Evolutionary conservation across 2,329 filamentous ascomycete genomes (phyloP), one percentile per base, ranked within the genome.

Genomic region (Monilinia aucupariae): DNA sequence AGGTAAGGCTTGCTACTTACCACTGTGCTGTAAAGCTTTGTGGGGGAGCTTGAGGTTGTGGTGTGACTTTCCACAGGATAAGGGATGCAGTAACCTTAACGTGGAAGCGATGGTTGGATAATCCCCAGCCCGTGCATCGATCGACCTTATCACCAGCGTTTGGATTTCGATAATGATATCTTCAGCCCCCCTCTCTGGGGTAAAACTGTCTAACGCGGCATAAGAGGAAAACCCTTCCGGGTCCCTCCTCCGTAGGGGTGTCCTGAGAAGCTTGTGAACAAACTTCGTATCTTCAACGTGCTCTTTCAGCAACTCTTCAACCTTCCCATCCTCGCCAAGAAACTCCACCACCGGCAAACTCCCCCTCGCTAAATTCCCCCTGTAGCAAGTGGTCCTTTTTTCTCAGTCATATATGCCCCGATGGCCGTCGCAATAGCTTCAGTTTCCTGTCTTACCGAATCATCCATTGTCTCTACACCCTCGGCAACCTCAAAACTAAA

Each of bases 401-500:
- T 27, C 15, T 12, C 2, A 5, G 0, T 30, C 37, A 27, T 27
- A 27, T 27, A 12, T 4, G 4, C 7, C 0, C n/a, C n/a, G 6
- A 52, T 52, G 8, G 13, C 32, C 50, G 7, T 9, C 15, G 2
- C 34, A 20, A 54, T 54, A 15, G 37, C 2, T 27, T 6, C 37
- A 41, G 12, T 6, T 17, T 37, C 22, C 7, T 37, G 15, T n/a
- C 12, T 39, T 20, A 30, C 45, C 17, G 25, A 49, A 13, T 10
- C 10, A 59, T 49, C n/a, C 45, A 50, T 50, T 9, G n/a, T 59
- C 4, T 30, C 3, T 1, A 30, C 9, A 8, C 8, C 10, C 15
- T 13, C 7, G 2, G 45, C 17, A 69, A 71, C 12, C 63, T 76
- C 4, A 56, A 47, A 59, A 0, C 13, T 12, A 34, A 37, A 37